Evolutionary conservation across 73 alveolate species (phyloP), one percentile per base, ranked within the genome.

Genomic region (Paramecium caudatum): DNA sequence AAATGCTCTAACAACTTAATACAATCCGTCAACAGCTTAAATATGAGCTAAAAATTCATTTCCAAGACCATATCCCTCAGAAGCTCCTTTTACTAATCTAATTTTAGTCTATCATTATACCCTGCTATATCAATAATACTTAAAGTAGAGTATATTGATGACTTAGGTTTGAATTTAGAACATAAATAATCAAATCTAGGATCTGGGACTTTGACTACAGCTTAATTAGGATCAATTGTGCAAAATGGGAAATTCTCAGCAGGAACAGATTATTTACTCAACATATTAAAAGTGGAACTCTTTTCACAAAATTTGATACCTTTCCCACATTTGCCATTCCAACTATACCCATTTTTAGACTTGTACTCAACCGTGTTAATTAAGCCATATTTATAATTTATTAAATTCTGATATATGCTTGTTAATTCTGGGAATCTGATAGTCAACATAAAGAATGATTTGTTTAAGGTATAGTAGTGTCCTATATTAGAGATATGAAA

Each of bases 281-380:
- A 12, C 32, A 86, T 34, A 27, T 86, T 86, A 55, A 86, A 63
- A n/a, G 87, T 85, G 12, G 65, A 94, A 15, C 99, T 97, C 97
- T 98, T 19, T 17, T 27, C 10, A 65, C 36, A 3, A 13, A 65
- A 16, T 30, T 32, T 30, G 3, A 12, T 30, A 65, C 30, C 36
- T 33, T 98, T 39, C 99, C 99, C 7, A 98, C 99, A 88, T 98
- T 98, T 6, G 99, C 99, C 49, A 97, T 94, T 30, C 99, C 99
- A 23, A 98, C 99, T 16, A 98, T 93, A 25, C 99, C 99, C 97
- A 98, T 98, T 83, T 93, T 96, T 70, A 97, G 92, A 65, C 55
- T 27, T 32, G 55, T 32, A 32, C 83, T 65, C 0, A 65, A 25
- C 27, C 30, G 30, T 13, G 55, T 65, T 49, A 65, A 65, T 36